Percentiles rank a stretch among this genome's conserved stretches.
These are phyloP conservation scores for Thielaviopsis ethacetica DNA, from an alignment of 2,329 filamentous ascomycete genomes.

Conservation along the genomic window DNA sequence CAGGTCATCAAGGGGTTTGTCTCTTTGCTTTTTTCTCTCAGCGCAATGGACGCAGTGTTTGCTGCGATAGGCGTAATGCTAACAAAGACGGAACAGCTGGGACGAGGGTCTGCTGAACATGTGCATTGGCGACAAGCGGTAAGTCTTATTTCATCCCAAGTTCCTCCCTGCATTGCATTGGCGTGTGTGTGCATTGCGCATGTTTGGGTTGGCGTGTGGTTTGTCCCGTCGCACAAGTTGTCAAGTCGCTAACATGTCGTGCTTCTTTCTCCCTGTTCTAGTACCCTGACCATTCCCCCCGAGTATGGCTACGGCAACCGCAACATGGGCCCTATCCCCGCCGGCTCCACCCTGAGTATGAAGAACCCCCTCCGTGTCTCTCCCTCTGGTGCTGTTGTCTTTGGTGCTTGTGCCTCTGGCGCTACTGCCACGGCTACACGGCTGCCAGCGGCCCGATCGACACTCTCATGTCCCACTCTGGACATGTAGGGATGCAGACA, in stretches of 20 bases:
- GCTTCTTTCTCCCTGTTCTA: constrained; percentile 15
- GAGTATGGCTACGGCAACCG: constrained; percentile 66
- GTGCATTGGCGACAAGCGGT: constrained; percentile 86
- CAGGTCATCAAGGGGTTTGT: constrained; percentile 78
- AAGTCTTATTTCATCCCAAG: constrained; percentile 15
- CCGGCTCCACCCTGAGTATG: constrained; percentile 58
- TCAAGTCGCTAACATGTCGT: constrained; percentile 14
- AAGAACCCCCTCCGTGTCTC: constrained; percentile 3
- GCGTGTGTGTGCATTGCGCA: background rate
- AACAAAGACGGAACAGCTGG: constrained; percentile 40
- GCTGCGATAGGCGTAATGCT: constrained; percentile 13
- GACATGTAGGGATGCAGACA: too few species aligned
- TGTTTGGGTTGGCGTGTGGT: background rate
- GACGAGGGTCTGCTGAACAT: constrained; percentile 80
- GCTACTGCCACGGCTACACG: too few species aligned
- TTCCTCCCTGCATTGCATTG: background rate
- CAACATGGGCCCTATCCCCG: constrained; percentile 67
- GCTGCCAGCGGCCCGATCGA: too few species aligned
- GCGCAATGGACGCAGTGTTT: background rate
- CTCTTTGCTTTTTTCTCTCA: background rate
- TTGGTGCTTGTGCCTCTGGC: too few species aligned
- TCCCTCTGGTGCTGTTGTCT: background rate
- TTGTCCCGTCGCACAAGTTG: background rate
- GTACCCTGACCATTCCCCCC: constrained; percentile 79
- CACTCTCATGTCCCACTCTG: too few species aligned